A percentile compares a stretch with the other conserved stretches of the same genome.
Evolutionary conservation across 768 basidiomycete genomes (phyloP).

Genomic region (Scleroderma bovista): DNA sequence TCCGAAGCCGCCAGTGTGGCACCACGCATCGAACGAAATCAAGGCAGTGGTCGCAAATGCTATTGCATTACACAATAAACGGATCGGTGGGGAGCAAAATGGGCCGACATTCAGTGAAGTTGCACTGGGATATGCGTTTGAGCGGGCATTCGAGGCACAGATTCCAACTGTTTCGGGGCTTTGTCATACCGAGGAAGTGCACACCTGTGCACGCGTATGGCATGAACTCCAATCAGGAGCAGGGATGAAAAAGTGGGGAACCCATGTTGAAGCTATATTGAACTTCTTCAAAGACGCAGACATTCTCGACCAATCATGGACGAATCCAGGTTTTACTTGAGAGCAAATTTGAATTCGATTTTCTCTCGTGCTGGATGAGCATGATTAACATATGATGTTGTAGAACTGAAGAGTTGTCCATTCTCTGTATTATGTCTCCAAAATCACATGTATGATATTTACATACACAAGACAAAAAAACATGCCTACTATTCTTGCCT

Average conservation of each 20-base stretch:
- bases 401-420: background rate
- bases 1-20: conserved; percentile 57
- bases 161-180: conserved; percentile 72
- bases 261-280: conserved; percentile 30
- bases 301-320: conserved; percentile 66
- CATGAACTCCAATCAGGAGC: conserved; percentile 43
- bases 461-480: conserved; percentile 14
- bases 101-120: conserved; percentile 44
- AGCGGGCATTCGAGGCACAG: conserved; percentile 36
- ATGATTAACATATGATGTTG: too few species aligned
- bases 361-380: too few species aligned
- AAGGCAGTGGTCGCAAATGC: conserved; percentile 39
- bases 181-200: conserved; percentile 66
- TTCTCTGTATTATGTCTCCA: conserved; percentile 20
- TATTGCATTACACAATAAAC: conserved; percentile 25
- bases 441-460: conserved; percentile 14
- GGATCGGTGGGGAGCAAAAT: conserved; percentile 30
- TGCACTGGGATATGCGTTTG: conserved; percentile 69
- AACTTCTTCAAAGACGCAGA: conserved; percentile 40
- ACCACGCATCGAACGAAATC: conserved; percentile 60
- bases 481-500: background rate
- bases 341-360: too few species aligned
- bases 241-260: conserved; percentile 36
- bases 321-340: conserved; percentile 38
- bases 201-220: conserved; percentile 68